Conservation (phyloP, 2,329 filamentous ascomycete genomes). For the Harringtonia aguacate region DNA sequence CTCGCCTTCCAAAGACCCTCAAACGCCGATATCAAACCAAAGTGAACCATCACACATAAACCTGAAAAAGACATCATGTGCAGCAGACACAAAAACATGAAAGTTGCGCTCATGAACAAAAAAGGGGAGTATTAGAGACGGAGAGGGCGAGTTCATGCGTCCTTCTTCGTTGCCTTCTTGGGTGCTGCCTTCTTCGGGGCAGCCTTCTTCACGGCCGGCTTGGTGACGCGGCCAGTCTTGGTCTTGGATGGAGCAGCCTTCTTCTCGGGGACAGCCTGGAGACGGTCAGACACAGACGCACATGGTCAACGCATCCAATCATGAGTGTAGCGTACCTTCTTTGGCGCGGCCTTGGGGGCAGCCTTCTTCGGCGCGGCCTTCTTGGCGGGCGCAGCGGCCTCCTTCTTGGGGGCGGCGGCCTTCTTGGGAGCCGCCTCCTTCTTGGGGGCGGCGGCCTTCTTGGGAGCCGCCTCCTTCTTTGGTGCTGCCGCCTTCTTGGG, state of each 20-base stretch:
- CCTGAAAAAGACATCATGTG: slow-evolving; percentile 3
- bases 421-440: slow-evolving; percentile 20
- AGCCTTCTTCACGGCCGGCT: slow-evolving; percentile 46
- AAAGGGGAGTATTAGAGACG: slow-evolving; percentile 7
- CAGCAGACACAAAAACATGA: slow-evolving; percentile 4
- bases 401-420: slow-evolving; percentile 23
- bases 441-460: slow-evolving; percentile 19
- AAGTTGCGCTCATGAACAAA: not conserved
- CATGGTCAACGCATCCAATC: too few species aligned
- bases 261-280: slow-evolving; percentile 21
- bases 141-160: slow-evolving; percentile 4
- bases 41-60: slow-evolving; percentile 12
- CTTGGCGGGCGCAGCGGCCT: slow-evolving; percentile 14
- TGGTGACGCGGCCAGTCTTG: slow-evolving; percentile 77
- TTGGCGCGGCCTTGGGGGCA: slow-evolving; percentile 18
- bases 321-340: slow-evolving; percentile 17
- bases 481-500: slow-evolving; percentile 18
- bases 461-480: slow-evolving; percentile 23
- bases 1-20: slow-evolving; percentile 9
- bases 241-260: slow-evolving; percentile 31
- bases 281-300: too few species aligned
- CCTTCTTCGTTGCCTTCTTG: slow-evolving; percentile 28
- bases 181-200: slow-evolving; percentile 32
- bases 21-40: slow-evolving; percentile 8
- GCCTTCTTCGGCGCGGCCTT: slow-evolving; percentile 22